Base-by-base conservation (phyloP, 1,139 yeast genomes). In the Geotrichum reessii region DNA sequence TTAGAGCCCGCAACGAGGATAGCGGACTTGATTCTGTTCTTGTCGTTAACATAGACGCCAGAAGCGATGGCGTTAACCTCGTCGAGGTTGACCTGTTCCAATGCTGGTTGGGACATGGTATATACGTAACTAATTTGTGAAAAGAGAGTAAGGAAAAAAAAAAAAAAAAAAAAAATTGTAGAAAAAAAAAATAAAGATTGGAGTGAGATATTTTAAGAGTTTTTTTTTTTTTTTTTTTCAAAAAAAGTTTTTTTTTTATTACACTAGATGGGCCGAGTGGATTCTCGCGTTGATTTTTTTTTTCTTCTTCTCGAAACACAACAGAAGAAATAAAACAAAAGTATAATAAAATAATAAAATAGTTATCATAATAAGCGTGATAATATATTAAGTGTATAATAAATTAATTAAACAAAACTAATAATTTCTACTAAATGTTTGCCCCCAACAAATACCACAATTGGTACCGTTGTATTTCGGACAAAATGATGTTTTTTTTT, bases 61-160 rank as follows among this genome's bases (percentile, higher is more conserved):
- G 96, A 87, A 53, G 97, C 98, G 67, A 91, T 81, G 57, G 92
- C 88, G 74, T 87, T 87, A 58, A 85, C 89, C 33, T 56, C 60
- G 2, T 59, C 59, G 33, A 59, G 24, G 54, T 57, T 53, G 22
- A 53, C 52, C n/a, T 42, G 33, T 4, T 56, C 56, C 25, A 53
- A 33, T 33, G 40, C 2, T 33, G 19, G 40, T 33, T n/a, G 17
- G 40, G 40, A 33, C 40, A 33, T 44, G 47, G 24, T 19, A n/a
- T n/a, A n/a, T n/a, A n/a, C n/a, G 22, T 44, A 21, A 5, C 25
- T 44, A 12, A 47, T 7, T 12, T 7, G 24, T 24, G 49, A 47
- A 22, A 11, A n/a, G 27, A n/a, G 27, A 24, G 49, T 22, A 24
- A 46, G 22, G 22, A 22, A 46, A 19, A 46, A 21, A 25, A 21